These are phyloP conservation scores for Dryas alaskensis DNA, from an alignment of 306 rosid species.

Conservation along the genomic window DNA sequence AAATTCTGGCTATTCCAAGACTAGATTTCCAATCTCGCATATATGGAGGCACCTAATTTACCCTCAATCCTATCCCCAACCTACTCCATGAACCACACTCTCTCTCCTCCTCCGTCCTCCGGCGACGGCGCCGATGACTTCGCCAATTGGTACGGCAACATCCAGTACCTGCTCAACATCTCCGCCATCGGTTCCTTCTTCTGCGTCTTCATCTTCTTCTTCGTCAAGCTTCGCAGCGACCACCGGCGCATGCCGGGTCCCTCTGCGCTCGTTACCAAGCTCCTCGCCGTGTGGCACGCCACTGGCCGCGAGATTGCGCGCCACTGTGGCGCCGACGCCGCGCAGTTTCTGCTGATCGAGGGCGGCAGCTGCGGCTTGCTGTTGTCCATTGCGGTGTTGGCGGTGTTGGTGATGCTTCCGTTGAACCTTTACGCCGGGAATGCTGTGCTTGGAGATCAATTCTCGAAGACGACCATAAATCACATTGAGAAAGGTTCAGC, in stretches of 20 bases:
- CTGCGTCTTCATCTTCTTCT: slow-evolving; percentile 73
- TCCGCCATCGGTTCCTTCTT: slow-evolving; percentile 75
- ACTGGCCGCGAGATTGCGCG: slow-evolving; percentile 77
- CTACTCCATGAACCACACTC: slow-evolving; percentile 31
- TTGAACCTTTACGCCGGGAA: slow-evolving; percentile 67
- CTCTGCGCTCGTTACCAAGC: slow-evolving; percentile 64
- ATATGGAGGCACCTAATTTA: neutral
- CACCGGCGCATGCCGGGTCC: slow-evolving; percentile 95
- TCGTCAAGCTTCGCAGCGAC: slow-evolving; percentile 92
- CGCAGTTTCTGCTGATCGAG: slow-evolving; percentile 84
- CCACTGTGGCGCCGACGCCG: slow-evolving; percentile 96
- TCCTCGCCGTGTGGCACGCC: slow-evolving; percentile 93
- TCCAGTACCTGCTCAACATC: slow-evolving; percentile 82
- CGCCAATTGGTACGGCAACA: slow-evolving; percentile 82
- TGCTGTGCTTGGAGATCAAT: slow-evolving; percentile 62
- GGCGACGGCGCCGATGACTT: slow-evolving; percentile 35
- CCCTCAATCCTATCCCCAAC: slow-evolving; percentile 9
- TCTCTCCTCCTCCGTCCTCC: slow-evolving; percentile 57
- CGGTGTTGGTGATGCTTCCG: slow-evolving; percentile 61
- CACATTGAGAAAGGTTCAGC: slow-evolving; percentile 79
- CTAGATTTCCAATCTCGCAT: slow-evolving; percentile 21
- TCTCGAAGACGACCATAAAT: slow-evolving; percentile 75
- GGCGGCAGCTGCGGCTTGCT: slow-evolving; percentile 88
- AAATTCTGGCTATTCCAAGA: slow-evolving; percentile 26
- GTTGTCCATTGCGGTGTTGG: slow-evolving; percentile 45